These are phyloP conservation scores for Aspergillus thermomutatus DNA, from an alignment of 2,329 filamentous ascomycete species.

Conservation along the genomic window DNA sequence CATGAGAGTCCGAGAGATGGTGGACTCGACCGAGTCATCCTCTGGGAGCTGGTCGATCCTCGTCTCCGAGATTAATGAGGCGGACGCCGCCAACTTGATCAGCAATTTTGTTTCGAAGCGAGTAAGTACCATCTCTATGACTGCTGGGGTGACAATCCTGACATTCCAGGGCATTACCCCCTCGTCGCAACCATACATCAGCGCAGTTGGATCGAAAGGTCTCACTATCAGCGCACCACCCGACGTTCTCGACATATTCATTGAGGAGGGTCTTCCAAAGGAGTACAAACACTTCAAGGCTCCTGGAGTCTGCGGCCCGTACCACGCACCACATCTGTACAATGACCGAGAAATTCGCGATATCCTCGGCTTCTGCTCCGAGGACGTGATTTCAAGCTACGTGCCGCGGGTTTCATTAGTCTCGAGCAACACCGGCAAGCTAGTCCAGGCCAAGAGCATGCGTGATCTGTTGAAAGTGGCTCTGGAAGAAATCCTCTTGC, in stretches of 20 bases:
- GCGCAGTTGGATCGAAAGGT: constrained; percentile 57
- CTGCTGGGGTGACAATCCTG: background rate
- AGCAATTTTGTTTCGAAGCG: constrained; percentile 20
- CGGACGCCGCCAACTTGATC: constrained; percentile 25
- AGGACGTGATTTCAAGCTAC: constrained; percentile 25
- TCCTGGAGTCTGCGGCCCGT: constrained; percentile 54
- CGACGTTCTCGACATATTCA: constrained; percentile 50
- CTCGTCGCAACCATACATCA: constrained; percentile 55
- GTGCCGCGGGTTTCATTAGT: constrained; percentile 33
- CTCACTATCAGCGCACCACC: constrained; percentile 60
- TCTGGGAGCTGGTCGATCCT: constrained; percentile 40
- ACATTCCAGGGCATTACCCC: constrained; percentile 41
- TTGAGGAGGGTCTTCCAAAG: constrained; percentile 48
- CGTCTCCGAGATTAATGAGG: constrained; percentile 36
- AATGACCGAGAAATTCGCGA: constrained; percentile 49
- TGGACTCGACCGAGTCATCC: constrained; percentile 28
- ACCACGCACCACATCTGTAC: constrained; percentile 58
- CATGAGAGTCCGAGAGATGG: constrained; percentile 34
- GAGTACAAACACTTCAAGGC: constrained; percentile 52
- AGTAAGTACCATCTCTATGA: constrained; percentile 16
- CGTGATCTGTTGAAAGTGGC: constrained; percentile 30
- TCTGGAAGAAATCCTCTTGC: constrained; percentile 37
- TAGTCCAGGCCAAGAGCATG: constrained; percentile 27
- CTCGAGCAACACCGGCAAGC: constrained; percentile 37
- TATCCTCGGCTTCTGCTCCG: constrained; percentile 43